phyloP scores from a whole-genome alignment of 805 yeast genomes.

The Saccharomycopsis sp. region DNA sequence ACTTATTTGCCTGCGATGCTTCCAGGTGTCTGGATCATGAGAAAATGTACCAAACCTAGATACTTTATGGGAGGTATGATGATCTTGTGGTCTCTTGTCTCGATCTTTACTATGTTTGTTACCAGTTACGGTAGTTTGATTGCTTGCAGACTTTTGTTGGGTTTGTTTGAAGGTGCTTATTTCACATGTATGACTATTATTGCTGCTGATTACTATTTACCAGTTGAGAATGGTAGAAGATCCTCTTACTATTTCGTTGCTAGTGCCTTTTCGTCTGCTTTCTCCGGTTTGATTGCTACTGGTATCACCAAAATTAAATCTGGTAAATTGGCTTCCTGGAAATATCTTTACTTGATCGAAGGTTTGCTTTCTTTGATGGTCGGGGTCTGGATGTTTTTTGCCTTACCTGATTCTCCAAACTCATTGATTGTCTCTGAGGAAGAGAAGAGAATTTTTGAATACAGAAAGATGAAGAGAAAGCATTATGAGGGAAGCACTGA shows the following conservation, averaged over 20 bases:
- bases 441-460: slow-evolving; percentile 33
- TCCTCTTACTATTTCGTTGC: slow-evolving; percentile 43
- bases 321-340: slow-evolving; percentile 39
- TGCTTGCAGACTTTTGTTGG: slow-evolving; percentile 43
- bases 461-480: slow-evolving; percentile 32
- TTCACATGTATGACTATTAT: slow-evolving; percentile 44
- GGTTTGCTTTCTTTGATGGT: slow-evolving; percentile 38
- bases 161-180: slow-evolving; percentile 46
- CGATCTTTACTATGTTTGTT: slow-evolving; percentile 39
- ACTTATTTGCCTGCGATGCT: slow-evolving; percentile 40
- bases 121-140: slow-evolving; percentile 37
- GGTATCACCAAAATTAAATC: slow-evolving; percentile 39
- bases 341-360: slow-evolving; percentile 44
- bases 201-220: slow-evolving; percentile 40
- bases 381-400: slow-evolving; percentile 29
- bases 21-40: slow-evolving; percentile 32
- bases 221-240: slow-evolving; percentile 41
- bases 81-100: slow-evolving; percentile 35
- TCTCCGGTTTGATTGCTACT: slow-evolving; percentile 46
- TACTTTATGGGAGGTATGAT: slow-evolving; percentile 29
- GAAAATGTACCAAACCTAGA: slow-evolving; percentile 31
- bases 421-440: slow-evolving; percentile 35
- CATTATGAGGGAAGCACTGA: slow-evolving; percentile 31
- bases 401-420: slow-evolving; percentile 34
- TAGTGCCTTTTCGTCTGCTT: slow-evolving; percentile 47